Base-by-base conservation (phyloP, 83 land plant species). In the Picea engelmannii region DNA sequence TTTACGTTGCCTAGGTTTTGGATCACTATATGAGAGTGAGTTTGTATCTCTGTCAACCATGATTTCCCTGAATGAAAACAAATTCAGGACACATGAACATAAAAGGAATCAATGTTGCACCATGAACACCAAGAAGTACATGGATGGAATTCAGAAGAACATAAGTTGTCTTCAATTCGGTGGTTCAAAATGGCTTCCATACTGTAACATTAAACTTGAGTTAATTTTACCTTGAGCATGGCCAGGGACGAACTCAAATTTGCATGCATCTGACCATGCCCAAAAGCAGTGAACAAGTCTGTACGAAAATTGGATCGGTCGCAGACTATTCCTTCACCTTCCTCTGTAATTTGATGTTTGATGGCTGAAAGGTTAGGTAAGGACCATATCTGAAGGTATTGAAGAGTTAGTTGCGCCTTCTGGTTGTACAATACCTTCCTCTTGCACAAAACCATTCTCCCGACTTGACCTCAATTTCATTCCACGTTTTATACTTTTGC, bases 31-130 rank as follows among this genome's bases (percentile, higher is more conserved):
- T 38, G 40, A 38, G 40, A 38, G 40, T 38, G 0, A 38, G 40
- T 38, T 0, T 0, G 40, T 38, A 38, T 38, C 5, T 38, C 5
- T 38, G 40, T 38, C 40, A 38, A 38, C 40, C 40, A 38, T 38
- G 40, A 38, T 38, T 38, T 0, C 5, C 83, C 86, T 96, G 96
- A 62, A 96, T 91, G 84, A 96, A 91, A 25, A 92, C 92, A 20
- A 93, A 70, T 25, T 91, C 92, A 13, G 99, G 99, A 63, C 90
- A 90, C 95, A 93, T 88, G 89, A 96, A 96, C 63, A 96, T 82
- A 81, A 93, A 91, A 80, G 95, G 99, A 4, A 98, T 96, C 93
- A 96, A 85, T 24, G 99, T 98, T 5, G 99, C 99, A 9, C 99
- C 99, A 81, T 96, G 99, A 64, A 96, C 99, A 21, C 95, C 99